Conservation (phyloP, 2,329 filamentous ascomycete genomes). For the Sporothrix inflata region DNA sequence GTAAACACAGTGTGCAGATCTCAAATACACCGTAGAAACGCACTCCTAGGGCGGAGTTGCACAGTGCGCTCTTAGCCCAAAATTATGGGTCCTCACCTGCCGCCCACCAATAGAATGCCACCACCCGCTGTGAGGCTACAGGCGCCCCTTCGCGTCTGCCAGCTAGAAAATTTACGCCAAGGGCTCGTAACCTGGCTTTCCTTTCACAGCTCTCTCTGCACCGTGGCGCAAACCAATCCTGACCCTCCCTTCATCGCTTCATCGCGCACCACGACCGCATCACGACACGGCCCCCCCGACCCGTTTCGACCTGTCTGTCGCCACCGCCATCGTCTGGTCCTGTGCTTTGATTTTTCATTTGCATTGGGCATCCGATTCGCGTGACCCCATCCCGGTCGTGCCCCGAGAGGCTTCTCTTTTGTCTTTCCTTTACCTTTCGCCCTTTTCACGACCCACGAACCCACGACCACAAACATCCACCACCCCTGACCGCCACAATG, state of each 20-base stretch:
- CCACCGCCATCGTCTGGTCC: background rate
- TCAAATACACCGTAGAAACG: background rate
- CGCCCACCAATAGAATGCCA: background rate
- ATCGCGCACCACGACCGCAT: constrained; percentile 8
- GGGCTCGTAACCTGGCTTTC: constrained; percentile 21
- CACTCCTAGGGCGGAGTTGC: background rate
- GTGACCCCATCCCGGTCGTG: constrained; percentile 1
- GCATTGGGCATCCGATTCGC: constrained; percentile 13
- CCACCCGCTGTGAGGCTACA: constrained; percentile 16
- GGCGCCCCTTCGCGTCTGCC: constrained; percentile 17
- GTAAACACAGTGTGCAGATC: background rate
- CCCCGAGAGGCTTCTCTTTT: constrained; percentile 4
- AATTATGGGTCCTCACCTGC: background rate
- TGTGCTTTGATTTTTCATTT: background rate
- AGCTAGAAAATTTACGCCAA: constrained; percentile 29
- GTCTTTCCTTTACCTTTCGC: background rate
- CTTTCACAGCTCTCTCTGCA: constrained; percentile 19
- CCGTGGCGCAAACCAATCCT: constrained; percentile 23
- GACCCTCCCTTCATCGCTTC: constrained; percentile 7
- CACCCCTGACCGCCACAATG: constrained; percentile 49
- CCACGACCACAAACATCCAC: background rate
- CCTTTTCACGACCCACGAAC: background rate
- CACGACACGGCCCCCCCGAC: constrained; percentile 3
- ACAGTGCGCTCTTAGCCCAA: background rate
- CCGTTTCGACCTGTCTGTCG: background rate